Evolutionary conservation across 177 flowering plant species (phyloP).

Genomic region (Tripterygium wilfordii): DNA sequence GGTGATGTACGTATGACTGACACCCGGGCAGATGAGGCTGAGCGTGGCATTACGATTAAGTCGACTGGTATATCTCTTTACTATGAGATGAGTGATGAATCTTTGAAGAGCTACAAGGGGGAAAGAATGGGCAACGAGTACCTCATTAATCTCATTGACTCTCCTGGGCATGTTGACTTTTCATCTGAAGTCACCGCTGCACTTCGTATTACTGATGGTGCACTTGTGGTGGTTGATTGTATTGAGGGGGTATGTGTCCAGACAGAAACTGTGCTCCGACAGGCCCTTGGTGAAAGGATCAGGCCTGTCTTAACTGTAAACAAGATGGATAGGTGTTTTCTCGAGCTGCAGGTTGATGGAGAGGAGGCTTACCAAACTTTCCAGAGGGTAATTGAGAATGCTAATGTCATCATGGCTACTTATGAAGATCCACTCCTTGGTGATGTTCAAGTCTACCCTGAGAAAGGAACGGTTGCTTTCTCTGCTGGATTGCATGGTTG

Average conservation of each 20-base stretch:
- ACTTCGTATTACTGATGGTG: conserved; percentile 56
- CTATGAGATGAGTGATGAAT: conserved; percentile 40
- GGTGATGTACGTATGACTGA: conserved; percentile 63
- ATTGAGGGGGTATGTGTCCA: conserved; percentile 56
- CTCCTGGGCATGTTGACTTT: conserved; percentile 59
- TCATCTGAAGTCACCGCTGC: conserved; percentile 59
- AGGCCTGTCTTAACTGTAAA: conserved; percentile 56
- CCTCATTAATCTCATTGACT: conserved; percentile 52
- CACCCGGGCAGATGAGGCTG: conserved; percentile 52
- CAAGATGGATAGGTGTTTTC: conserved; percentile 63
- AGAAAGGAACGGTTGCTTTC: conserved; percentile 56
- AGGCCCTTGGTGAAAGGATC: conserved; percentile 58
- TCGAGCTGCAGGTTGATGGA: conserved; percentile 58
- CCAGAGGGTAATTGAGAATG: conserved; percentile 51
- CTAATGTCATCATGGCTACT: conserved; percentile 54
- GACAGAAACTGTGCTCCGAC: conserved; percentile 49
- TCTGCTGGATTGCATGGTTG: conserved; percentile 58
- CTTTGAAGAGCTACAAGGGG: conserved; percentile 38
- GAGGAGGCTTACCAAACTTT: conserved; percentile 63
- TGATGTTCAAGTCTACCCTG: conserved; percentile 56
- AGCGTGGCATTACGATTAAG: conserved; percentile 55
- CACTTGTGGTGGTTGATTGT: conserved; percentile 54
- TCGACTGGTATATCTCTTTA: conserved; percentile 58
- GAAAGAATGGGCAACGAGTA: conserved; percentile 43
- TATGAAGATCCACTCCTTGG: conserved; percentile 57